These are phyloP conservation scores for Eucalyptus microcorys DNA, from an alignment of 345 rosid species.

Conservation along the genomic window DNA sequence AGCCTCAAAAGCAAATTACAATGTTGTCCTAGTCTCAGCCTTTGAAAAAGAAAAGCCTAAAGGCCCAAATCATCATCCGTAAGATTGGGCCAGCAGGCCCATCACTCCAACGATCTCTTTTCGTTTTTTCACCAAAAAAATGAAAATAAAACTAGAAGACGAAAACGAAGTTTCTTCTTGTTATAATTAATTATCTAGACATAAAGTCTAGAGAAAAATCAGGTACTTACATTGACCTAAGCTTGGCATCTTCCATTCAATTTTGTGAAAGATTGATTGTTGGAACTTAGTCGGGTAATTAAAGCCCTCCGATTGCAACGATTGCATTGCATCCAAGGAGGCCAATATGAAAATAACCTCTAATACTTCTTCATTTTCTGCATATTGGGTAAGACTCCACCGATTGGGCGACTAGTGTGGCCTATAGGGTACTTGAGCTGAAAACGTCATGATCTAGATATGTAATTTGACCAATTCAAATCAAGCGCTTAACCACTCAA, in stretches of 20 bases:
- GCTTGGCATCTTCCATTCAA: neutral
- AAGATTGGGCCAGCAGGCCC: neutral
- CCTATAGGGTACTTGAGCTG: accelerated
- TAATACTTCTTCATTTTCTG: neutral
- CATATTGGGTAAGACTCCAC: neutral
- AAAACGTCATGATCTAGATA: accelerated
- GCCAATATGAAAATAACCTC: neutral
- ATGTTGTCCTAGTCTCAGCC: neutral
- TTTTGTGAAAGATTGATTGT: neutral
- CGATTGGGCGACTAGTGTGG: accelerated
- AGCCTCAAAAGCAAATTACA: neutral
- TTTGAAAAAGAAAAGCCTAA: neutral
- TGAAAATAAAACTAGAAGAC: neutral
- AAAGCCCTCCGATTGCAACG: neutral
- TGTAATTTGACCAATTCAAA: neutral
- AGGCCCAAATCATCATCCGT: neutral
- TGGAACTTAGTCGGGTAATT: neutral
- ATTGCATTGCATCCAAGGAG: neutral
- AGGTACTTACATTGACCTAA: neutral
- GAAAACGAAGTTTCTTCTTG: neutral
- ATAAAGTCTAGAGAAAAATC: neutral
- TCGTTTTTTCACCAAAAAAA: neutral
- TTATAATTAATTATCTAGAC: neutral
- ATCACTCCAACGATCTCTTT: neutral
- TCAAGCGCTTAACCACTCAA: neutral